Percentiles rank a stretch among this genome's conserved stretches.
Conservation (phyloP, 2,329 filamentous ascomycete species). For the Canariomyces notabilis region DNA sequence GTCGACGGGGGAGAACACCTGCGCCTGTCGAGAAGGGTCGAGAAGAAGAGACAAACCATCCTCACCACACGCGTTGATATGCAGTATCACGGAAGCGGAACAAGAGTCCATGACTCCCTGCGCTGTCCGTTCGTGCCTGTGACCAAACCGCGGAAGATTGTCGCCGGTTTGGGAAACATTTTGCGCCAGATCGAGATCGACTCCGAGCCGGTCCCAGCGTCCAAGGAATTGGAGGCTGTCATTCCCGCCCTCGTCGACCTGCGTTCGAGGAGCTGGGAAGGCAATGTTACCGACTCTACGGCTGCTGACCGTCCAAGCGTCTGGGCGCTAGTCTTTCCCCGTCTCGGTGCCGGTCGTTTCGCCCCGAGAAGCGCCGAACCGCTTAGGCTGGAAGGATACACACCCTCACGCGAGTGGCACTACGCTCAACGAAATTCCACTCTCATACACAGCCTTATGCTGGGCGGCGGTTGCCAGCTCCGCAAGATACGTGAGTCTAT, state of each 20-base stretch:
- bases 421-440: constrained; percentile 26
- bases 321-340: constrained; percentile 66
- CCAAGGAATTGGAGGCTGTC: constrained; percentile 62
- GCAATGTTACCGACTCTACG: constrained; percentile 8
- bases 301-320: constrained; percentile 49
- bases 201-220: constrained; percentile 53
- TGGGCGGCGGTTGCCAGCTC: constrained; percentile 41
- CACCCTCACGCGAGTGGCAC: constrained; percentile 24
- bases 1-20: constrained; percentile 15
- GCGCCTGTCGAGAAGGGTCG: constrained; percentile 26
- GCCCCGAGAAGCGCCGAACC: constrained; percentile 17
- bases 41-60: constrained; percentile 37
- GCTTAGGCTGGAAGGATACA: constrained; percentile 23
- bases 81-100: neutral
- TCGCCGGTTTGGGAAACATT: constrained; percentile 72
- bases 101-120: neutral
- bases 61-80: neutral
- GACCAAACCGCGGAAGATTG: constrained; percentile 57
- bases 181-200: constrained; percentile 56
- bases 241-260: constrained; percentile 55
- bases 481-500: constrained; percentile 41
- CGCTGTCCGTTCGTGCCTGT: constrained; percentile 54
- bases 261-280: constrained; percentile 26
- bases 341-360: constrained; percentile 4
- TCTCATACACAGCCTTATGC: constrained; percentile 26